Evolutionary conservation across 2,329 filamentous ascomycete species (phyloP), one percentile per base, ranked within the genome.

Genomic region (Fusarium sp.): DNA sequence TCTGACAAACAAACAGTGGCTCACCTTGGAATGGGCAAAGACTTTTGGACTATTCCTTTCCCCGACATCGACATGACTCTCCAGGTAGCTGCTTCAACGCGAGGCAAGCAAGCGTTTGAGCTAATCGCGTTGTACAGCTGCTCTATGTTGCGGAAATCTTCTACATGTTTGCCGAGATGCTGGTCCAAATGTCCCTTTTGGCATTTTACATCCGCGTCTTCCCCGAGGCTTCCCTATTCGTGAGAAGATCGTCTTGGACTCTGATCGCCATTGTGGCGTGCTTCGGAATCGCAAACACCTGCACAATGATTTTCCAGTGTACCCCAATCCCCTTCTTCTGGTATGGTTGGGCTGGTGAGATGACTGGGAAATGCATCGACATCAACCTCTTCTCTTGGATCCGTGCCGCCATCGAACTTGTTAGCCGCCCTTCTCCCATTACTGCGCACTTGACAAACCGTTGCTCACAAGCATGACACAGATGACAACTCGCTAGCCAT

Each of bases 371-470:
- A 25, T 69, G 67, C 45, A 66, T 69, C 23, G 30, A 69, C 37
- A 69, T 69, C 45, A 66, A 66, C 63, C 67, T 69, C 27, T 69
- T 64, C 41, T 69, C 63, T 16, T 69, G 67, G 67, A 66, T 69
- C 27, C 63, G 67, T 37, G 67, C 67, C 3, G 67, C 62, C 25
- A 48, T 66, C 20, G 67, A 69, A 11, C 52, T 6, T 56, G 52
- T 56, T 10, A 35, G 30, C 13, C 13, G 11, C 7, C n/a, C 13
- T 23, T 35, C 8, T 23, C 11, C 11, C 11, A 10, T 56, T 8
- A 23, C 35, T 32, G 32, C 45, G 9, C 30, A 32, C 30, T 23
- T 34, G n/a, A n/a, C 11, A 56, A 56, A 32, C 45, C 7, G 62
- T 69, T 20, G 8, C 30, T 39, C 16, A 25, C n/a, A 35, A 18